phyloP scores from a whole-genome alignment of 192 early-diverging fungal genomes.

The Phlyctochytrium planicorne region DNA sequence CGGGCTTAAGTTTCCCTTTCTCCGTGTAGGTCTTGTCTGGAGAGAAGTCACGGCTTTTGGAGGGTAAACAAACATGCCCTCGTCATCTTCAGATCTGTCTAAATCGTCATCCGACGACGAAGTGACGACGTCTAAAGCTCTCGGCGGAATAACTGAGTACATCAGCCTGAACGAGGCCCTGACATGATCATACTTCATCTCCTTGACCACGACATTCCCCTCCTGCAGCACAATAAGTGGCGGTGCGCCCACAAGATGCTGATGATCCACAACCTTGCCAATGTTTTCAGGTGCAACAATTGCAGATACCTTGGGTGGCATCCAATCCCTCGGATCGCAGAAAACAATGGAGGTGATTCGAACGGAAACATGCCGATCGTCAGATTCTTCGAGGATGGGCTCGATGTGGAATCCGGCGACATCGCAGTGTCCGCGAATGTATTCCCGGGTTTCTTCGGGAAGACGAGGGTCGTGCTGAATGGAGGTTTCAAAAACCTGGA shows the following conservation, averaged over 20 bases:
- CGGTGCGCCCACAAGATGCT: not conserved
- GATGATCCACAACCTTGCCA: not conserved
- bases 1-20: not conserved
- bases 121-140: not conserved
- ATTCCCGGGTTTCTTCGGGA: not conserved
- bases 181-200: not conserved
- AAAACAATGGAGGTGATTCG: not conserved
- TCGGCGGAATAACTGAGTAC: not conserved
- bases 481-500: not conserved
- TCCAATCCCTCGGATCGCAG: not conserved
- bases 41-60: not conserved
- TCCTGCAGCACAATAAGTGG: not conserved
- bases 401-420: constrained; percentile 1
- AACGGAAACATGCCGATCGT: not conserved
- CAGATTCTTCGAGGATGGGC: not conserved
- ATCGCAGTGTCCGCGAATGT: not conserved
- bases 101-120: not conserved
- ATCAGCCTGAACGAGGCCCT: not conserved
- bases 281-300: not conserved
- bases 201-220: not conserved
- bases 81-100: not conserved
- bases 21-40: not conserved
- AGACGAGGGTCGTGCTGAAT: not conserved
- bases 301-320: not conserved
- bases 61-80: no score